Evolutionary conservation across 2,329 filamentous ascomycete species (phyloP).

Genomic region (Thermothelomyces thermophilus): DNA sequence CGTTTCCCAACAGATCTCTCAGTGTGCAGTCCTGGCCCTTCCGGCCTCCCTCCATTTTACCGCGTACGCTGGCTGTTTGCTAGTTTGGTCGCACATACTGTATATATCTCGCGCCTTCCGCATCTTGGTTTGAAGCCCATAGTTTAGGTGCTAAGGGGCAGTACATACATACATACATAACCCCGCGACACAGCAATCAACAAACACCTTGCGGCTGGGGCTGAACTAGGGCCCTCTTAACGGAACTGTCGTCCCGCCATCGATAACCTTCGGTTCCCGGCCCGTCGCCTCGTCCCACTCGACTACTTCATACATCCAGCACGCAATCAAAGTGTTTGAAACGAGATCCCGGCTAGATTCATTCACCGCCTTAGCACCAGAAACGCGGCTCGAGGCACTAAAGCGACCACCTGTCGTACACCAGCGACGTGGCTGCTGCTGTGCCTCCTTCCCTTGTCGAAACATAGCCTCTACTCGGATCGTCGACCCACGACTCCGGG

Average conservation of each 20-base stretch:
- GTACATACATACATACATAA: too few species aligned
- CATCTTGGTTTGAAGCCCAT: not conserved
- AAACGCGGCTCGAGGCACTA: not conserved
- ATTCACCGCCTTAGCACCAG: slow-evolving; percentile 6
- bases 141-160: not conserved
- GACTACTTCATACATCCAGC: too few species aligned
- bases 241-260: slow-evolving; percentile 6
- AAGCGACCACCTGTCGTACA: not conserved
- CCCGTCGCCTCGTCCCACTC: slow-evolving; percentile 1
- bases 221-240: not conserved
- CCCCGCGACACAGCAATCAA: slow-evolving; percentile 7
- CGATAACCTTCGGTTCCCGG: slow-evolving; percentile 2
- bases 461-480: not conserved
- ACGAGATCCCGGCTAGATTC: slow-evolving; percentile 1
- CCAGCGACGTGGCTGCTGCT: not conserved
- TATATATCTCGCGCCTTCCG: slow-evolving; percentile 1
- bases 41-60: not conserved
- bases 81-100: not conserved
- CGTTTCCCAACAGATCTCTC: not conserved
- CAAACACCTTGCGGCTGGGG: slow-evolving; percentile 7
- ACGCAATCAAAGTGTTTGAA: not conserved
- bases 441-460: not conserved
- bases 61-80: not conserved
- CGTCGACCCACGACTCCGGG: not conserved
- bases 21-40: not conserved